Percentiles rank a stretch among this genome's conserved stretches.
Evolutionary conservation across 345 rosid genomes (phyloP).

Genomic region (Citrus australasica): DNA sequence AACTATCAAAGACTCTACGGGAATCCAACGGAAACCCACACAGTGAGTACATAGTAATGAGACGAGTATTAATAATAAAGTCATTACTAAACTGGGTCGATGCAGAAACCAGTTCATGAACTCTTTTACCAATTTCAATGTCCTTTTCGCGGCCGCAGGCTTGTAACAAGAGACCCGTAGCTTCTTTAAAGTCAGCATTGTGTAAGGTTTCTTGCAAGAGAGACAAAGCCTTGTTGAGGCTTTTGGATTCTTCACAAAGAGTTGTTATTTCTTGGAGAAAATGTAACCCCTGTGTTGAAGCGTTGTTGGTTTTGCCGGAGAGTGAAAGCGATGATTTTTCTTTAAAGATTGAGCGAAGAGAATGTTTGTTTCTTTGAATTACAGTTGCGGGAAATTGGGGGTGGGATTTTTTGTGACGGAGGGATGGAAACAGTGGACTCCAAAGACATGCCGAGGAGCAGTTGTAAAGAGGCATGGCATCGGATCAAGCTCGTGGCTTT

Average conservation of each 20-base stretch:
- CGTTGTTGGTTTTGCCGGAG: background rate
- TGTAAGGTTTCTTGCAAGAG: conserved; percentile 16
- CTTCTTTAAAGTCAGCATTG: conserved; percentile 38
- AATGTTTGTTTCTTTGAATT: background rate
- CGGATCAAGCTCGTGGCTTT: background rate
- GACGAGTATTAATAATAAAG: conserved; percentile 44
- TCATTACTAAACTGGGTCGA: conserved; percentile 40
- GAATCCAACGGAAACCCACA: conserved; percentile 53
- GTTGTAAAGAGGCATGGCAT: background rate
- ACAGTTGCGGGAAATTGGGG: background rate
- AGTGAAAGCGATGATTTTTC: conserved; percentile 1
- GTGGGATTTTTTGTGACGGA: background rate
- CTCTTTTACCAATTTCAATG: conserved; percentile 42
- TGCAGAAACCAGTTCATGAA: conserved; percentile 41
- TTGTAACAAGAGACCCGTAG: conserved; percentile 44
- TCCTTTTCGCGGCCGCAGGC: conserved; percentile 44
- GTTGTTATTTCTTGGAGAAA: conserved; percentile 32
- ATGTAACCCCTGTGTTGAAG: conserved; percentile 12
- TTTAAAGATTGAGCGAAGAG: background rate
- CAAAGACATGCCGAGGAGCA: background rate
- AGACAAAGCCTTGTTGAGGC: conserved; percentile 36
- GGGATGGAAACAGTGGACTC: background rate
- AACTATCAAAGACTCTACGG: conserved; percentile 40
- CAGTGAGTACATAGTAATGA: conserved; percentile 54
- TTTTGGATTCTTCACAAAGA: conserved; percentile 37